Percentiles rank a stretch among this genome's conserved stretches.
Conservation (phyloP, 1,139 yeast species). For the Saccharomyces hybrid region DNA sequence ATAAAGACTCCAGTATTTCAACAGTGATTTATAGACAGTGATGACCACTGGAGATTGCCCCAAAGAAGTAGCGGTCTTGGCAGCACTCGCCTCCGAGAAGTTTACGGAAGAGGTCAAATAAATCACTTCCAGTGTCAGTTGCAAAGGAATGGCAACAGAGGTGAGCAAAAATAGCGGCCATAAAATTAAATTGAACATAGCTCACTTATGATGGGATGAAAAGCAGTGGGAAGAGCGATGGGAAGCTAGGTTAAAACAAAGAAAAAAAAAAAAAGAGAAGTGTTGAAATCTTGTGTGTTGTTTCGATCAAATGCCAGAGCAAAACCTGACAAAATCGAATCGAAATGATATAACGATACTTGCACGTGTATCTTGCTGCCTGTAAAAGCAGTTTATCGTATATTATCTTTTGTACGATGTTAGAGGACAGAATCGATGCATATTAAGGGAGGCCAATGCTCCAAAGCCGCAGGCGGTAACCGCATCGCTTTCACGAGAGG, state of each 20-base stretch:
- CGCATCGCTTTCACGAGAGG: neutral
- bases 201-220: neutral
- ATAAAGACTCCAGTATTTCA: conserved; percentile 13
- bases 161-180: neutral
- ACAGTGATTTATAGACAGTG: conserved; percentile 2
- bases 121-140: neutral
- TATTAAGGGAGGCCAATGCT: neutral
- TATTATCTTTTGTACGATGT: neutral
- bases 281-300: neutral
- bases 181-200: neutral
- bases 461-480: neutral
- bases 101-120: neutral
- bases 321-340: neutral
- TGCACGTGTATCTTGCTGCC: neutral
- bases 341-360: neutral
- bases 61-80: neutral
- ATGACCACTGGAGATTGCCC: neutral
- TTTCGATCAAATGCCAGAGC: neutral
- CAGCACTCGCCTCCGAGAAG: neutral
- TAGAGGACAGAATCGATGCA: neutral
- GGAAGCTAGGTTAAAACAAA: neutral
- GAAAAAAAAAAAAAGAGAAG: neutral
- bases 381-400: neutral
- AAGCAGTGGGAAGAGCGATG: neutral
- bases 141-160: neutral